Percentiles rank a stretch among this genome's conserved stretches.
Conservation (phyloP, 257 asterid species). For the Solanum etuberosum region DNA sequence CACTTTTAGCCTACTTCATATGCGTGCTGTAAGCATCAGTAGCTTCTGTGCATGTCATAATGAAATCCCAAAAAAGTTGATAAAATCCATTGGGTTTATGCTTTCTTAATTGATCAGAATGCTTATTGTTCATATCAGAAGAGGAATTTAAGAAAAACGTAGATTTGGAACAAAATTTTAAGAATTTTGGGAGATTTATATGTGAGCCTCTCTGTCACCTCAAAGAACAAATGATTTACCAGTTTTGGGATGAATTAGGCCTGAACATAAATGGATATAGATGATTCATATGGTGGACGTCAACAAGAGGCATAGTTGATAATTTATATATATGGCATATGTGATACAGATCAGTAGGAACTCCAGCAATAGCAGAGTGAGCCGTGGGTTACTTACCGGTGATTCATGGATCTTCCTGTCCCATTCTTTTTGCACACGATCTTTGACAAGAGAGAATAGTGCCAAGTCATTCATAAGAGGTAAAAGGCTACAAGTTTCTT, state of each 20-base stretch:
- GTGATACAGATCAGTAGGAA: conserved; percentile 50
- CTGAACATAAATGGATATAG: not conserved
- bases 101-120: not conserved
- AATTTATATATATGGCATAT: not conserved
- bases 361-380: conserved; percentile 57
- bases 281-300: not conserved
- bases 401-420: conserved; percentile 59
- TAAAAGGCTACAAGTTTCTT: not conserved
- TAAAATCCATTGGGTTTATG: not conserved
- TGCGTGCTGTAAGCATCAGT: not conserved
- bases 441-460: conserved; percentile 59
- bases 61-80: not conserved
- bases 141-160: not conserved
- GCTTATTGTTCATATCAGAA: not conserved
- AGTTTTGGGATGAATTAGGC: not conserved
- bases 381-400: conserved; percentile 61
- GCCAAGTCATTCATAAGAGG: conserved; percentile 71
- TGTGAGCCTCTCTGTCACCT: not conserved
- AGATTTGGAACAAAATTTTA: not conserved
- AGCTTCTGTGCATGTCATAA: too few species aligned
- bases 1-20: not conserved
- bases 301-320: not conserved
- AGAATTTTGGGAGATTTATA: not conserved
- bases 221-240: not conserved
- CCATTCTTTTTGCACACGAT: conserved; percentile 52